Evolutionary conservation across 257 asterid species (phyloP).

Genomic region (Przewalskia tangutica): DNA sequence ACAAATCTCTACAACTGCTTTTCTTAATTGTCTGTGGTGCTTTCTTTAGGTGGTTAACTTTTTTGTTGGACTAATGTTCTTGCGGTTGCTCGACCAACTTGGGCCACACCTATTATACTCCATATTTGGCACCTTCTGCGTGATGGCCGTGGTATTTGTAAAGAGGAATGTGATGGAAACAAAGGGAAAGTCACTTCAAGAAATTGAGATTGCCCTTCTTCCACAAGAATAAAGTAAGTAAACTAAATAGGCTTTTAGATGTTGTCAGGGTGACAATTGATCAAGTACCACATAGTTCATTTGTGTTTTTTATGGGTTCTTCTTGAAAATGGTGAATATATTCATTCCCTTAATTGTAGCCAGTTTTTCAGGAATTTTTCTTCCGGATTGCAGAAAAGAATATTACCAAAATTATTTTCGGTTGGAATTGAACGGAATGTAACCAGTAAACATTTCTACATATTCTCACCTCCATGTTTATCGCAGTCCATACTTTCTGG

Average conservation of each 20-base stretch:
- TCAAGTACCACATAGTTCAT: neutral
- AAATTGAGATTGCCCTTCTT: constrained; percentile 87
- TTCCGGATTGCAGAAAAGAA: neutral
- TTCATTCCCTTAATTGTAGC: neutral
- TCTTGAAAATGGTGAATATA: neutral
- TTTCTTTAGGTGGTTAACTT: constrained; percentile 58
- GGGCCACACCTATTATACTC: constrained; percentile 69
- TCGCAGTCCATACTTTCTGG: neutral
- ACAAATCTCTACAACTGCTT: neutral
- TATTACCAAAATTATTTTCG: neutral
- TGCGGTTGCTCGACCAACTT: constrained; percentile 67
- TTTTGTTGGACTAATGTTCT: constrained; percentile 73
- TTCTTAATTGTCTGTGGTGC: neutral
- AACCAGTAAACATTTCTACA: neutral
- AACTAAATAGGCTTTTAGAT: neutral
- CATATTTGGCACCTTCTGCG: constrained; percentile 55
- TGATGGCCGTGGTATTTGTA: constrained; percentile 64
- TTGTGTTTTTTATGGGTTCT: neutral
- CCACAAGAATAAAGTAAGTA: constrained; percentile 24
- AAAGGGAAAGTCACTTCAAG: constrained; percentile 92
- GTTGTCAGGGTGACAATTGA: neutral
- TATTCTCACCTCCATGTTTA: neutral
- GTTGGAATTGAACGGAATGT: neutral
- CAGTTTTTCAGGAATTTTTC: neutral
- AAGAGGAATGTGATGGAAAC: constrained; percentile 77